phyloP scores from a whole-genome alignment of 352 stramenopile species.

The Phytopythium vexans region DNA sequence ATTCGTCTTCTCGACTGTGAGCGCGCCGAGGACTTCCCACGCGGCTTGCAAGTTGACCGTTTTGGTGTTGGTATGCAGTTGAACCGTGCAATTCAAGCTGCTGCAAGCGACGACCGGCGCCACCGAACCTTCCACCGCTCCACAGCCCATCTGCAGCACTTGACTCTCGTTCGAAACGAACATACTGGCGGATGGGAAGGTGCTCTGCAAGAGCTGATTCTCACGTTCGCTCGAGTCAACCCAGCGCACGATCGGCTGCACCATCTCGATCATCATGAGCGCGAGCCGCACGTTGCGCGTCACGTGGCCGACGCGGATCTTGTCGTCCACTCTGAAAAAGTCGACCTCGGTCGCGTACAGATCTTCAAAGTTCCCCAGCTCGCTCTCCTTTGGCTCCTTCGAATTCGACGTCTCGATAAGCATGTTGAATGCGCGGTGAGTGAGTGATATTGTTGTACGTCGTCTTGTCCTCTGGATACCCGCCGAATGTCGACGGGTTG shows the following conservation, averaged over 20 bases:
- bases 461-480: conserved; percentile 89
- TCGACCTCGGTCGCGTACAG: conserved; percentile 68
- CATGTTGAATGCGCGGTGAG: conserved; percentile 94
- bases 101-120: conserved; percentile 38
- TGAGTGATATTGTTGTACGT: conserved; percentile 92
- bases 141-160: conserved; percentile 54
- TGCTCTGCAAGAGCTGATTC: conserved; percentile 11
- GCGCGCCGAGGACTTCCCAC: conserved; percentile 77
- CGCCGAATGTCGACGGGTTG: conserved; percentile 84
- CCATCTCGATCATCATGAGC: conserved; percentile 94
- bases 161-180: conserved; percentile 37
- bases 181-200: conserved; percentile 43
- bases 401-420: conserved; percentile 93
- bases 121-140: conserved; percentile 11
- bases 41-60: conserved; percentile 58
- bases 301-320: conserved; percentile 87
- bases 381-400: conserved; percentile 77
- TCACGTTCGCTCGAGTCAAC: conserved; percentile 25
- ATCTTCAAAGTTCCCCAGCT: conserved; percentile 74
- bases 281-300: conserved; percentile 94
- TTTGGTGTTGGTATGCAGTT: conserved; percentile 11
- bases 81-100: conserved; percentile 10
- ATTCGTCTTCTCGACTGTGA: conserved; percentile 71
- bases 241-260: conserved; percentile 92
- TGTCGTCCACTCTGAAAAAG: conserved; percentile 37